Evolutionary conservation across 257 asterid species (phyloP), one percentile per base, ranked within the genome.

Genomic region (Ophiorrhiza pumila): DNA sequence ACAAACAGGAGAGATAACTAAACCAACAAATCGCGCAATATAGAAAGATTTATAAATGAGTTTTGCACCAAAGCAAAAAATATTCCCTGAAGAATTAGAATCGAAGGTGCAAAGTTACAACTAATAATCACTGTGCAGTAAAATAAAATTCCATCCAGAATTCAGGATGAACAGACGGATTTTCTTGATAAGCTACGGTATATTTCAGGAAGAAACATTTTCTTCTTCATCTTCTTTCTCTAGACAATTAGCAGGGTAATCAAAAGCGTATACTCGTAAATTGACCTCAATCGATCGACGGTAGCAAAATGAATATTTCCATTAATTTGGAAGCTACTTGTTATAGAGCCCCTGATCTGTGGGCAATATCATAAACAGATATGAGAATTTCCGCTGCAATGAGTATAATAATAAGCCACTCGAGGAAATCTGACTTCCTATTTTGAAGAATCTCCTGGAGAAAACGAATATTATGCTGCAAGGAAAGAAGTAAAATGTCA

Each of bases 361-460:
- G 91, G 71, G 87, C 91, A 43, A 94, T 91, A 85, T 86, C 96
- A 41, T 94, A 94, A 50, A 94, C 88, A 32, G 99, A 91, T 11
- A 94, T 86, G 75, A 91, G 81, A 75, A 94, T 94, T 81, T 91
- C 99, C n/a, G 89, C 97, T 32, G 96, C 91, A 31, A 94, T 94
- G 45, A 94, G 84, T 75, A 94, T 81, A 83, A 94, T 91, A 42
- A 94, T 94, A 77, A 94, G 90, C 97, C 97, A 91, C 78, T 91
- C 99, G 0, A 94, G 91, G 82, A 90, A 94, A 79, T 90, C 97
- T 6, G 99, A 91, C 78, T 88, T 93, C 84, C 99, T 86, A 46
- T 94, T 94, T 85, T 94, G 99, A 73, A 94, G 97, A 84, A 90
- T 90, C 79, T 93, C 98, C 78, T 90, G 97, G 75, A 90, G 97